Evolutionary conservation across 345 rosid genomes (phyloP).

Genomic region (Brassica rapa): DNA sequence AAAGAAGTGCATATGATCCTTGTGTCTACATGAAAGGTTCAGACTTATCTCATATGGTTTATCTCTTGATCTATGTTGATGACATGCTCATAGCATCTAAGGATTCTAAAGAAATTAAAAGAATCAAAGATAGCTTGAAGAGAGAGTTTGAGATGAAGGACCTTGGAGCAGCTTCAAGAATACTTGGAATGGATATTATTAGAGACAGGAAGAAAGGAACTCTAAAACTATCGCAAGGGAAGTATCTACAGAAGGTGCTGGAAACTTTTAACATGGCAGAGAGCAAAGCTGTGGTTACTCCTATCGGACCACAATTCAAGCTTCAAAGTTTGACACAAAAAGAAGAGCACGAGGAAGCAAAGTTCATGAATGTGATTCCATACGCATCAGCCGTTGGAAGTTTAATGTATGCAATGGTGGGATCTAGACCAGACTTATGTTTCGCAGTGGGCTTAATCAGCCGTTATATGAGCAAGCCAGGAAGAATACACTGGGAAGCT

Average conservation of each 20-base stretch:
- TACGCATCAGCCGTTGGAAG: background rate
- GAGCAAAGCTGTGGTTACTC: background rate
- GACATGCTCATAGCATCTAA: background rate
- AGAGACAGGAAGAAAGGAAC: background rate
- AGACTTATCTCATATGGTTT: background rate
- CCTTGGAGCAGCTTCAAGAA: background rate
- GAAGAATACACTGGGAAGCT: background rate
- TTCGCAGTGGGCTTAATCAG: background rate
- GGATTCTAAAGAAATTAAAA: background rate
- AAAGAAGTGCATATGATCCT: too few relatives aligned
- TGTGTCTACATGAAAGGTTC: too few relatives aligned
- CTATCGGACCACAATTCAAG: background rate
- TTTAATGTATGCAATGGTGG: background rate
- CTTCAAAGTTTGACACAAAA: background rate
- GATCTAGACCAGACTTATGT: background rate
- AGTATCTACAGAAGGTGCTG: background rate
- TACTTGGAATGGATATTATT: background rate
- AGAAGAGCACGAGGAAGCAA: background rate
- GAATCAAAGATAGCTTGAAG: background rate
- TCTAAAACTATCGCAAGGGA: background rate
- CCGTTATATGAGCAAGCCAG: background rate
- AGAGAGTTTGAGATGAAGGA: background rate
- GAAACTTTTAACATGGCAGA: background rate
- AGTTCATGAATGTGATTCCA: background rate
- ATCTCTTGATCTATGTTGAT: background rate